Evolutionary conservation across 495 filamentous ascomycete species (phyloP).

Genomic region (Penicillium soppii): DNA sequence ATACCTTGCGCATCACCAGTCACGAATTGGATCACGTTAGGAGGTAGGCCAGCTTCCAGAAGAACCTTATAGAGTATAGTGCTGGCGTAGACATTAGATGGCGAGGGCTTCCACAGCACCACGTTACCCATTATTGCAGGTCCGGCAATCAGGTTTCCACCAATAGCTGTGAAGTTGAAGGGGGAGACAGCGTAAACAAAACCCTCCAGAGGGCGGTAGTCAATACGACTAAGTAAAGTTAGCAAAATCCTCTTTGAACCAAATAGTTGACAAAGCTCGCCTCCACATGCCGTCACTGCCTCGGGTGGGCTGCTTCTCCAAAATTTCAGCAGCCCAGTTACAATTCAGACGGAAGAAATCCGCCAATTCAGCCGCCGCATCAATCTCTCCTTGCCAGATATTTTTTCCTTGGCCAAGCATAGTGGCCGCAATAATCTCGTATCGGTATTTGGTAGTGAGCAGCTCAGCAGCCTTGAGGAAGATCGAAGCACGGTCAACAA

Average conservation of each 20-base stretch:
- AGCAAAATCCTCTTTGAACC: neutral
- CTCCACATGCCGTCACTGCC: slow-evolving; percentile 68
- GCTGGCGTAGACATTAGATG: slow-evolving; percentile 72
- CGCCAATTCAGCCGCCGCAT: slow-evolving; percentile 84
- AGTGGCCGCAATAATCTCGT: slow-evolving; percentile 89
- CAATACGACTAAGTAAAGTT: slow-evolving; percentile 49
- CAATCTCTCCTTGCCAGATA: slow-evolving; percentile 96
- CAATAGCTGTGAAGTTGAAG: slow-evolving; percentile 90
- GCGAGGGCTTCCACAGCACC: slow-evolving; percentile 86
- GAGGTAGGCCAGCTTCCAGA: slow-evolving; percentile 81
- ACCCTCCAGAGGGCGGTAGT: slow-evolving; percentile 81
- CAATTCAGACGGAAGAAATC: slow-evolving; percentile 89
- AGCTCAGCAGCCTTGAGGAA: slow-evolving; percentile 95
- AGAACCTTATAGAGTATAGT: slow-evolving; percentile 77
- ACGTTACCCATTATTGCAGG: slow-evolving; percentile 84
- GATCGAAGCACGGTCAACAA: slow-evolving; percentile 83
- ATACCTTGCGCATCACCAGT: slow-evolving; percentile 75
- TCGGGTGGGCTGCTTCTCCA: slow-evolving; percentile 68
- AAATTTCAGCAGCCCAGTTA: slow-evolving; percentile 71
- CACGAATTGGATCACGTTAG: slow-evolving; percentile 79
- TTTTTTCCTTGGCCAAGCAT: slow-evolving; percentile 98
- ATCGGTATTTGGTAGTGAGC: slow-evolving; percentile 83
- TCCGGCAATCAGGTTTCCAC: slow-evolving; percentile 69
- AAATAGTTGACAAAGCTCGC: slow-evolving; percentile 17
- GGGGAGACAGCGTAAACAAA: slow-evolving; percentile 86